A percentile compares a stretch with the other conserved stretches of the same genome.
Evolutionary conservation across 768 basidiomycete species (phyloP).

Genomic region (Lentinula guzmanii): DNA sequence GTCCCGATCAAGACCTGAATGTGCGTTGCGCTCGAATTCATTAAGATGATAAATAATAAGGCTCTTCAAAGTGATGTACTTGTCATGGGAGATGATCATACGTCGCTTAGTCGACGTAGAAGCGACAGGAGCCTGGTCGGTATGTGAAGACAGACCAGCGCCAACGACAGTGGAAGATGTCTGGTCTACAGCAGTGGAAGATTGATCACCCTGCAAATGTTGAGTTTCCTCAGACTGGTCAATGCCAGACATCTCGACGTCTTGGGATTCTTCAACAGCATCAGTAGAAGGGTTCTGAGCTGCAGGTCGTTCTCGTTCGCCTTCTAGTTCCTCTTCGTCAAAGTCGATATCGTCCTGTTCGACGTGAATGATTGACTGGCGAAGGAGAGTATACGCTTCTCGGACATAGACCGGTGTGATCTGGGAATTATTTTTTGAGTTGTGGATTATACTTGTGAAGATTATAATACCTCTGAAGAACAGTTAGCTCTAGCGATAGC

Average conservation of each 20-base stretch:
- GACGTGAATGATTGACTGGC: slow-evolving; percentile 98
- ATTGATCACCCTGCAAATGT: slow-evolving; percentile 41
- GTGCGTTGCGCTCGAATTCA: slow-evolving; percentile 69
- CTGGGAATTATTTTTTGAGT: slow-evolving; percentile 28
- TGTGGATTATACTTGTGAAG: background rate
- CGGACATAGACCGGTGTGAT: slow-evolving; percentile 93
- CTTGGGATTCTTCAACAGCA: slow-evolving; percentile 45
- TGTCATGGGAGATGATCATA: slow-evolving; percentile 94
- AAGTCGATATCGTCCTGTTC: slow-evolving; percentile 99
- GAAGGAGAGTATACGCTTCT: slow-evolving; percentile 89
- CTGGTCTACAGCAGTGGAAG: slow-evolving; percentile 23
- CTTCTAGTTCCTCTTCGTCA: slow-evolving; percentile 81
- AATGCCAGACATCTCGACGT: slow-evolving; percentile 54
- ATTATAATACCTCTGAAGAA: slow-evolving; percentile 66
- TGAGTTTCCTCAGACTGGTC: slow-evolving; percentile 49
- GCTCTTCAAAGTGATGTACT: slow-evolving; percentile 86
- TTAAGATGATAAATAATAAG: slow-evolving; percentile 80
- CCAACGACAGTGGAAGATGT: slow-evolving; percentile 22
- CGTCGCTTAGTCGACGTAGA: slow-evolving; percentile 53
- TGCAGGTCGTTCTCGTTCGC: slow-evolving; percentile 37
- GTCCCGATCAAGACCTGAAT: slow-evolving; percentile 77
- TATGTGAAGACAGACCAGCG: slow-evolving; percentile 26
- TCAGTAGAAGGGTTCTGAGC: slow-evolving; percentile 25
- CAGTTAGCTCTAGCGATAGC: slow-evolving; percentile 98
- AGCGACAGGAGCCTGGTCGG: slow-evolving; percentile 28